Conservation (phyloP, 2,329 filamentous ascomycete species). For the Graphilbum fragrans region DNA sequence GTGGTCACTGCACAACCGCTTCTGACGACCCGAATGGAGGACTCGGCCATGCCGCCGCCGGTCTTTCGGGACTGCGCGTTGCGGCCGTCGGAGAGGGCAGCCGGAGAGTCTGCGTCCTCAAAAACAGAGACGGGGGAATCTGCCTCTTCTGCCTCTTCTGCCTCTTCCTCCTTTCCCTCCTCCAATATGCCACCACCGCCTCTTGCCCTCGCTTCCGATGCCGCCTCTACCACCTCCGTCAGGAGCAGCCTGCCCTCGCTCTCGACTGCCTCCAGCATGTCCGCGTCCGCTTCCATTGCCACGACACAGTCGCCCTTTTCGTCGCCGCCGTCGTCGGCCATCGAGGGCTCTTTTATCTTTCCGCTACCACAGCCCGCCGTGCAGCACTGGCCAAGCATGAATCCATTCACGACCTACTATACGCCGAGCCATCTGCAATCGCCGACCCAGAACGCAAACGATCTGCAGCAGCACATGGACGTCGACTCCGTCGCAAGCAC, state of each 20-base stretch:
- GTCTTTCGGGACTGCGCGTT: too few species aligned
- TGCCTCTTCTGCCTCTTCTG: constrained; percentile 17
- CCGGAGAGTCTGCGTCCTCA: too few species aligned
- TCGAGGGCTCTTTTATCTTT: not conserved
- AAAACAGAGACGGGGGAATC: too few species aligned
- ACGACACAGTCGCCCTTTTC: not conserved
- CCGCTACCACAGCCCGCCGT: constrained; percentile 2
- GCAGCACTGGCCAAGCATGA: constrained; percentile 36
- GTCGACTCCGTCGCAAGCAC: constrained; percentile 29
- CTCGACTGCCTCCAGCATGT: constrained; percentile 18
- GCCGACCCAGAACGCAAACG: constrained; percentile 9
- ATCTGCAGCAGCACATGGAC: constrained; percentile 31
- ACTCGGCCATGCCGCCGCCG: too few species aligned
- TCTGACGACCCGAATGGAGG: too few species aligned
- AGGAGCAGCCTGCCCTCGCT: constrained; percentile 27
- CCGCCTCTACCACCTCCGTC: constrained; percentile 7
- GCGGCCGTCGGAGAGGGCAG: too few species aligned
- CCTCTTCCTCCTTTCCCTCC: constrained; percentile 21
- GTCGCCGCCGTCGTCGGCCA: not conserved
- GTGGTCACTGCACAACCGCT: too few species aligned
- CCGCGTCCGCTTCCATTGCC: constrained; percentile 6
- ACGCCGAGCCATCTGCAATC: constrained; percentile 29
- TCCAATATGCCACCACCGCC: constrained; percentile 12
- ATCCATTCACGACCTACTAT: constrained; percentile 36
- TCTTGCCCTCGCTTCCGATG: constrained; percentile 29